Evolutionary conservation across 1,139 yeast genomes (phyloP).

Genomic region (Sugiyamaella castrensis): DNA sequence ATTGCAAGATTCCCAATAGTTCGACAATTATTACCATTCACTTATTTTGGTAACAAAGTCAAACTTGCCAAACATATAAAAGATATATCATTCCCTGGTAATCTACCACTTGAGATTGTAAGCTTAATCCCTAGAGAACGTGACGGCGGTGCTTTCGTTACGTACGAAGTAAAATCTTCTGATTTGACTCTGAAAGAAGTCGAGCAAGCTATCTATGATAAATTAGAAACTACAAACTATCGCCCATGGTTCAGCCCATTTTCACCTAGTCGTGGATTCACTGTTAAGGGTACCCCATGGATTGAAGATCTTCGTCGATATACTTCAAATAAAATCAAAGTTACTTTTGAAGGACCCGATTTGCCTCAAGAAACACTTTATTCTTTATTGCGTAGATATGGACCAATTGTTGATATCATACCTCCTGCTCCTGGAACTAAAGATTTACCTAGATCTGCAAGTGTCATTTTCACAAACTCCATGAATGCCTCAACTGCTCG

Average conservation of each 20-base stretch:
- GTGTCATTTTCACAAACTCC: conserved; percentile 52
- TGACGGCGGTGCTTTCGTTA: conserved; percentile 94
- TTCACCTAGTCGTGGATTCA: conserved; percentile 51
- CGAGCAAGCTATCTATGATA: conserved; percentile 28
- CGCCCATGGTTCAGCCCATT: conserved; percentile 37
- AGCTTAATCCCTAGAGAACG: conserved; percentile 64
- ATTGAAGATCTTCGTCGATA: conserved; percentile 83
- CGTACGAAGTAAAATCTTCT: conserved; percentile 42
- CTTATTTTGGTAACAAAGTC: conserved; percentile 16
- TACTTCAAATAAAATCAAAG: conserved; percentile 61
- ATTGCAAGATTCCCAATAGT: conserved; percentile 18
- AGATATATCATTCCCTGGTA: conserved; percentile 45
- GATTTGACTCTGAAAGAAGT: conserved; percentile 24
- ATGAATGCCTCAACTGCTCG: conserved; percentile 83
- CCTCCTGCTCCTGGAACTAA: conserved; percentile 53
- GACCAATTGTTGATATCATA: conserved; percentile 69
- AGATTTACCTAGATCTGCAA: conserved; percentile 48
- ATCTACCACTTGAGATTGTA: conserved; percentile 44
- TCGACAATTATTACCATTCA: conserved; percentile 13
- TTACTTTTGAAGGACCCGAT: conserved; percentile 70
- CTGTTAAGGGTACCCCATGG: conserved; percentile 94
- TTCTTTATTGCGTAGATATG: conserved; percentile 80
- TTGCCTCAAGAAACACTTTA: conserved; percentile 83
- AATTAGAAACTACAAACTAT: conserved; percentile 20
- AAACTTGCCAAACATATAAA: conserved; percentile 19